Evolutionary conservation across 139 green algal species (phyloP).

Genomic region (Pleodorina starrii): DNA sequence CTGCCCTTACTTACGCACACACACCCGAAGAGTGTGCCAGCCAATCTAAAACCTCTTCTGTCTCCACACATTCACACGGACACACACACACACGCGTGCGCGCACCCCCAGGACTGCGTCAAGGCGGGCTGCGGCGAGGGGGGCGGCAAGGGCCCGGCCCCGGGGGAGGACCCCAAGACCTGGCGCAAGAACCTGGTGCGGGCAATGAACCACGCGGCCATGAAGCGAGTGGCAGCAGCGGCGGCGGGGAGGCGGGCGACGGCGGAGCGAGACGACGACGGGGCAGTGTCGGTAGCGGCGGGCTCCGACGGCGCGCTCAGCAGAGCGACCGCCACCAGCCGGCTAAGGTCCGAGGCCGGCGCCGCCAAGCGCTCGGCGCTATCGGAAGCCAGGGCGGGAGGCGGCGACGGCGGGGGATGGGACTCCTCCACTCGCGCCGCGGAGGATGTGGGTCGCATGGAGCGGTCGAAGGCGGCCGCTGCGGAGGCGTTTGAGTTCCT

Average conservation of each 20-base stretch:
- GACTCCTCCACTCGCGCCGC: slow-evolving; percentile 36
- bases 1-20: too few relatives aligned
- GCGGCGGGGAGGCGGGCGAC: not conserved
- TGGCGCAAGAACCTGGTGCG: slow-evolving; percentile 37
- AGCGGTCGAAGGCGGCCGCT: not conserved
- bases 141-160: not conserved
- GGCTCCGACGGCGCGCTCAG: not conserved
- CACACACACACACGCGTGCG: too few relatives aligned
- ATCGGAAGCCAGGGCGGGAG: not conserved
- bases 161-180: slow-evolving; percentile 25
- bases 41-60: too few relatives aligned
- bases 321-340: not conserved
- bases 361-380: slow-evolving; percentile 21
- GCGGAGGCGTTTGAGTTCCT: slow-evolving; percentile 44
- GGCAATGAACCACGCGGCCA: slow-evolving; percentile 47
- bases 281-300: not conserved
- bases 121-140: not conserved
- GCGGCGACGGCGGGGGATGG: slow-evolving; percentile 21
- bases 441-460: slow-evolving; percentile 38
- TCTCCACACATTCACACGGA: too few relatives aligned
- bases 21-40: too few relatives aligned
- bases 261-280: not conserved
- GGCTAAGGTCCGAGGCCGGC: slow-evolving; percentile 4
- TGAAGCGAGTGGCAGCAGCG: slow-evolving; percentile 14
- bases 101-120: slow-evolving; percentile 31